Conservation (phyloP, 2,329 filamentous ascomycete species). For the Colletotrichum spaethianum region DNA sequence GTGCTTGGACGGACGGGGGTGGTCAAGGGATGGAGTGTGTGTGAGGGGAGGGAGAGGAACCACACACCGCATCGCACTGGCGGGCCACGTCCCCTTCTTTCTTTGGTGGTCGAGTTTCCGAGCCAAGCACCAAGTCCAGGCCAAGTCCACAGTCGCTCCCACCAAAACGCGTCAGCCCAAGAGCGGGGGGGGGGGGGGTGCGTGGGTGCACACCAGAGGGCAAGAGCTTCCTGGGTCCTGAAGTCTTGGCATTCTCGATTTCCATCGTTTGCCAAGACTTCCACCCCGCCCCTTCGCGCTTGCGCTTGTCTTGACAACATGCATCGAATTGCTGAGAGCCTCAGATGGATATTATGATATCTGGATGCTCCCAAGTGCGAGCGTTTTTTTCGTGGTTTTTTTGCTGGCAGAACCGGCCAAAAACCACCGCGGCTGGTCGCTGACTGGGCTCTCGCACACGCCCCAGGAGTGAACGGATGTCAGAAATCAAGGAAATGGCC, state of each 20-base stretch:
- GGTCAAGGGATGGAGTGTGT: constrained; percentile 1
- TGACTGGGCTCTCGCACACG: not conserved
- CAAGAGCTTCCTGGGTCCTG: constrained; percentile 40
- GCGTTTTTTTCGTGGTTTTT: constrained; percentile 36
- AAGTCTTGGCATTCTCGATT: constrained; percentile 40
- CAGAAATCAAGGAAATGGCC: constrained; percentile 37
- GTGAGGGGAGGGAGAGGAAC: not conserved
- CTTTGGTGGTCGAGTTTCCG: not conserved
- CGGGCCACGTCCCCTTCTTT: not conserved
- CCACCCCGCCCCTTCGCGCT: constrained; percentile 41
- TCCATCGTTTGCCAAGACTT: constrained; percentile 41
- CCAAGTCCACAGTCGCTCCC: constrained; percentile 25
- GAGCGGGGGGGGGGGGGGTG: constrained; percentile 34
- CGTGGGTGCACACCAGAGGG: constrained; percentile 21
- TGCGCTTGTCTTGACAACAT: constrained; percentile 42
- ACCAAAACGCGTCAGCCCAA: constrained; percentile 40
- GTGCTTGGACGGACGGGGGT: constrained; percentile 27
- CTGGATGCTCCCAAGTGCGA: constrained; percentile 23
- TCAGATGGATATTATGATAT: constrained; percentile 24
- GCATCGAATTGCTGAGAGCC: constrained; percentile 38
- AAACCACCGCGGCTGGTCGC: constrained; percentile 8
- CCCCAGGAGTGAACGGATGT: constrained; percentile 29
- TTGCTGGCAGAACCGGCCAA: constrained; percentile 24
- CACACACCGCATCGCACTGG: constrained; percentile 2
- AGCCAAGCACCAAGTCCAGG: not conserved